phyloP scores from a whole-genome alignment of 805 yeast genomes.

The Saccharomycopsis oosterbeekiorum region DNA sequence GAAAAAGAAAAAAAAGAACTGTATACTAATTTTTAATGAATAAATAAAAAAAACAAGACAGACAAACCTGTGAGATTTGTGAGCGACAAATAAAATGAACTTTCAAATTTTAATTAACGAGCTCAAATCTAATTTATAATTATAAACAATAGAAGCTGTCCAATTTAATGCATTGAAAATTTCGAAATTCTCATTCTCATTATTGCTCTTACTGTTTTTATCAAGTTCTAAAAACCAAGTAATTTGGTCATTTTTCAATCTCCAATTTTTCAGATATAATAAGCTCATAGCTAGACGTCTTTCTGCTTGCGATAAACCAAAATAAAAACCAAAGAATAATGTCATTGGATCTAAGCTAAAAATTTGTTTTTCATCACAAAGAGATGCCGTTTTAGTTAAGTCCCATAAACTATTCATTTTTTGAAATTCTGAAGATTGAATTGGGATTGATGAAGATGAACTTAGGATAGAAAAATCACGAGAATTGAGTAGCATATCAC shows the following conservation, averaged over 20 bases:
- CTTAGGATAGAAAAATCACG: neutral
- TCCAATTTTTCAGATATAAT: slow-evolving; percentile 14
- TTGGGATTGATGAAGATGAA: neutral
- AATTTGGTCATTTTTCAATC: slow-evolving; percentile 8
- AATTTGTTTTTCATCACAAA: slow-evolving; percentile 3
- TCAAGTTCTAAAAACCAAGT: slow-evolving; percentile 12
- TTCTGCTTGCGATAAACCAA: slow-evolving; percentile 12
- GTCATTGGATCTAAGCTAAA: slow-evolving; percentile 7
- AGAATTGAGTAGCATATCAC: slow-evolving; percentile 7
- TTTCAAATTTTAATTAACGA: slow-evolving; percentile 3
- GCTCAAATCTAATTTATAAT: slow-evolving; percentile 11
- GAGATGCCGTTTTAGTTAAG: neutral
- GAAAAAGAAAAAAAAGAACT: neutral
- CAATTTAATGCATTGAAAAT: slow-evolving; percentile 15
- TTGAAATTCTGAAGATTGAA: slow-evolving; percentile 12
- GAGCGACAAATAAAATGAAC: neutral
- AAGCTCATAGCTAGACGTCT: slow-evolving; percentile 12
- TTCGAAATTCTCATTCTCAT: slow-evolving; percentile 8
- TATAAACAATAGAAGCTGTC: slow-evolving; percentile 7
- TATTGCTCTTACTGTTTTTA: neutral
- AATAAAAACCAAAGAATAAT: slow-evolving; percentile 18
- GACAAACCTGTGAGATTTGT: neutral
- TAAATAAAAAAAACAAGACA: neutral
- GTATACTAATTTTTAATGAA: neutral
- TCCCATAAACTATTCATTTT: neutral